Evolutionary conservation across 306 rosid genomes (phyloP), one percentile per base, ranked within the genome.

Genomic region (Fagus crenata): DNA sequence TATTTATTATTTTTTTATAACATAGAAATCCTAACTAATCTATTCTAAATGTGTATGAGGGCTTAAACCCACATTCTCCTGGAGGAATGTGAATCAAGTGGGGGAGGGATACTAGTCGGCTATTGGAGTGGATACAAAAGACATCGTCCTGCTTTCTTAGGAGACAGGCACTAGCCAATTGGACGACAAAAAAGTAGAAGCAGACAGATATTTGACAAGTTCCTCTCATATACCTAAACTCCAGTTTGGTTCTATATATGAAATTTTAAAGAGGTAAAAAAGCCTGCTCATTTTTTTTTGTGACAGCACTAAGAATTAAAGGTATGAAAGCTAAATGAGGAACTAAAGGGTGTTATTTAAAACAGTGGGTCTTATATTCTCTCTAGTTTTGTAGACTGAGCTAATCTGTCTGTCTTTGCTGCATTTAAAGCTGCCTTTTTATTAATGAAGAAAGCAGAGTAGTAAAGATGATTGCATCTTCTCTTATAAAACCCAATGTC

Each of bases 361-460:
- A 81, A 84, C 76, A 79, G 4, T 69, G 51, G 85, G 91, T 83
- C 77, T 69, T 86, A 87, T 82, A 85, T 84, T 88, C 86, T 80
- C 84, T 82, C 75, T 74, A 74, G 74, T 83, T 71, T 77, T 84
- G 77, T 86, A 77, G 58, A 53, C 82, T 77, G 81, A 76, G 67
- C 69, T 75, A 51, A 60, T 80, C 86, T 46, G 28, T 22, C 51
- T 85, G 85, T 83, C 85, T 73, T 53, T 49, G 87, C 90, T 49
- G 87, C 90, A 90, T 87, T 90, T 76, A 91, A 75, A 83, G 82
- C 83, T 32, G 15, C 67, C 61, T 74, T 84, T 85, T 56, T 60
- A 85, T 77, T 85, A 72, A 90, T 89, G 86, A 67, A 58, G 49
- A 55, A 73, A 77, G 80, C 96, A 89, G 93, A 87, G 80, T 82